These are phyloP conservation scores for Phytophthora rubi DNA, from an alignment of 352 stramenopile genomes.

Conservation along the genomic window DNA sequence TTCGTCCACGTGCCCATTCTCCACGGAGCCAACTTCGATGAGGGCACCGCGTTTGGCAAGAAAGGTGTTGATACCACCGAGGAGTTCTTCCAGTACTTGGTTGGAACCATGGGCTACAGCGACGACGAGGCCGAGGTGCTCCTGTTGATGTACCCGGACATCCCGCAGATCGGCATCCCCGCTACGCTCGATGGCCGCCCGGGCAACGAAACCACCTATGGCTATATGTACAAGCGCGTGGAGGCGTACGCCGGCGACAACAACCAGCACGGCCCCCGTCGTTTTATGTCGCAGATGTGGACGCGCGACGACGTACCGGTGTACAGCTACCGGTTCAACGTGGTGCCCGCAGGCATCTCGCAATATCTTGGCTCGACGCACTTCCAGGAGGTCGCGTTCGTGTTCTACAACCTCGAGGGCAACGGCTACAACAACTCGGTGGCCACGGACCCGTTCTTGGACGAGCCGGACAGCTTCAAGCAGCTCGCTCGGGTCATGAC, in stretches of 20 bases:
- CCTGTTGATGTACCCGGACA: constrained; percentile 33
- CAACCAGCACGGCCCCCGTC: constrained; percentile 27
- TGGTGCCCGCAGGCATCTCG: constrained; percentile 16
- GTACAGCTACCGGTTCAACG: constrained; percentile 42
- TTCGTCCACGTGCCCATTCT: constrained; percentile 44
- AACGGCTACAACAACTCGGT: constrained; percentile 38
- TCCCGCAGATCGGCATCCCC: constrained; percentile 30
- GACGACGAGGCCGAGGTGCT: constrained; percentile 26
- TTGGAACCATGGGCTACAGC: constrained; percentile 30
- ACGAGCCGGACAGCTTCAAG: constrained; percentile 17
- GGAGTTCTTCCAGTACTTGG: constrained; percentile 32
- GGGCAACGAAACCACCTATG: constrained; percentile 27
- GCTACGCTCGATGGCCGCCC: constrained; percentile 31
- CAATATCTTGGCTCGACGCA: constrained; percentile 27
- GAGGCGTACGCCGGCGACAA: constrained; percentile 34
- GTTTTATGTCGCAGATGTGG: constrained; percentile 42
- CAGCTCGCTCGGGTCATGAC: constrained; percentile 27
- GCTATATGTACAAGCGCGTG: constrained; percentile 38
- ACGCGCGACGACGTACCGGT: constrained; percentile 23
- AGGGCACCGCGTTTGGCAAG: constrained; percentile 38
- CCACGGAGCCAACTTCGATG: constrained; percentile 37
- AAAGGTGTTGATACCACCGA: constrained; percentile 31
- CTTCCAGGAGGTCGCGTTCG: constrained; percentile 38
- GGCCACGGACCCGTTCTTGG: constrained; percentile 28
- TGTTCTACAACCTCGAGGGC: constrained; percentile 37